Conservation (phyloP, 306 rosid genomes). For the Hippophae tibetana region DNA sequence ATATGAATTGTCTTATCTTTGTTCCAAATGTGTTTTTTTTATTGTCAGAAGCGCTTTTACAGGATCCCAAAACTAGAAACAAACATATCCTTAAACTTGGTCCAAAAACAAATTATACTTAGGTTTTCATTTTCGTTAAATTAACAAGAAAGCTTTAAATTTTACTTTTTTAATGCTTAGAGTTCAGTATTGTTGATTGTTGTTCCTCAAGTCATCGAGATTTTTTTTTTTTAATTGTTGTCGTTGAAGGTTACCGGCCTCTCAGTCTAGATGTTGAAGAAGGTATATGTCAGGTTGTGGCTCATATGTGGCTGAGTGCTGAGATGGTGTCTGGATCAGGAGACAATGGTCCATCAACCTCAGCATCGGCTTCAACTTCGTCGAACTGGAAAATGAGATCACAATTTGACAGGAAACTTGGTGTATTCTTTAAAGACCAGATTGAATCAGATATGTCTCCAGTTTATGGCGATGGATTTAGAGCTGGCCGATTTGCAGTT, state of each 20-base stretch:
- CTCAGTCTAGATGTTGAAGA: conserved; percentile 93
- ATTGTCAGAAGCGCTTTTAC: too few relatives aligned
- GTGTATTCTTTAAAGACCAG: conserved; percentile 90
- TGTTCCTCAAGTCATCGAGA: not conserved
- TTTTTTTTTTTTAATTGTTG: not conserved
- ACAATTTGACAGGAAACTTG: conserved; percentile 71
- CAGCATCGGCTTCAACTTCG: conserved; percentile 31
- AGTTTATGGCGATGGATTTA: conserved; percentile 83
- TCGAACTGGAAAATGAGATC: conserved; percentile 47
- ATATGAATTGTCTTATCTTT: too few relatives aligned
- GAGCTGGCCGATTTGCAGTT: conserved; percentile 88
- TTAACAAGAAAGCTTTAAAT: too few relatives aligned
- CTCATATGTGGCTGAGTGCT: conserved; percentile 85
- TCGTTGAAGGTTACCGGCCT: conserved; percentile 66
- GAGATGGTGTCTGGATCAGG: conserved; percentile 57
- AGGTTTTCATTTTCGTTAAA: too few relatives aligned
- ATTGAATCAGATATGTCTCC: conserved; percentile 92
- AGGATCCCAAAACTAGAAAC: too few relatives aligned
- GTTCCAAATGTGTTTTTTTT: too few relatives aligned
- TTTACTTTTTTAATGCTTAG: not conserved
- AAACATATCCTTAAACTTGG: too few relatives aligned
- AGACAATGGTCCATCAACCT: conserved; percentile 42
- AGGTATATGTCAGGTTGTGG: conserved; percentile 97
- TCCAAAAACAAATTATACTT: too few relatives aligned
- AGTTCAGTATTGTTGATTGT: not conserved